A percentile compares a stretch with the other conserved stretches of the same genome.
Evolutionary conservation across 768 basidiomycete species (phyloP).

Genomic region (Pluteus cervinus): DNA sequence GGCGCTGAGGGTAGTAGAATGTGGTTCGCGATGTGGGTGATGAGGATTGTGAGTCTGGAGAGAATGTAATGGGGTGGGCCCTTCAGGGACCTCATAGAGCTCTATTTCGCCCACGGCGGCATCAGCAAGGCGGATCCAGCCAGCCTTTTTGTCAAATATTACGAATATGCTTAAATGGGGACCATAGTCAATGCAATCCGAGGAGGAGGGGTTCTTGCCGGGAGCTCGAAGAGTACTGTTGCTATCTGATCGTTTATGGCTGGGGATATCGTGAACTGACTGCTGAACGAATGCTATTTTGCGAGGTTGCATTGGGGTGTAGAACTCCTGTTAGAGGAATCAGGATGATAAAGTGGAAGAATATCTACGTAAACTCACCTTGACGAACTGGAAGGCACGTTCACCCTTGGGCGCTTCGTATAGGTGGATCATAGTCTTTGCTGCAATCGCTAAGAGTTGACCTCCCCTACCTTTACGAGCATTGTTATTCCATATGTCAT

Average conservation of each 20-base stretch:
- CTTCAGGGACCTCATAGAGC: slow-evolving; percentile 41
- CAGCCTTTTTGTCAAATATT: slow-evolving; percentile 82
- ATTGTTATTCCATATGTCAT: slow-evolving; percentile 64
- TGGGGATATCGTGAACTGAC: slow-evolving; percentile 43
- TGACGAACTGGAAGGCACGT: slow-evolving; percentile 76
- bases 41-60: slow-evolving; percentile 6
- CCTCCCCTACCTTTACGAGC: slow-evolving; percentile 37
- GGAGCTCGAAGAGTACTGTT: slow-evolving; percentile 28
- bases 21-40: slow-evolving; percentile 22
- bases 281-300: slow-evolving; percentile 67
- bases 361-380: slow-evolving; percentile 36
- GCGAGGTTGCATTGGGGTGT: slow-evolving; percentile 68
- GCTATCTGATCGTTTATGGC: slow-evolving; percentile 39
- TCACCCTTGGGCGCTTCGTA: slow-evolving; percentile 83
- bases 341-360: background rate
- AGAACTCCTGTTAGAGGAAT: slow-evolving; percentile 59
- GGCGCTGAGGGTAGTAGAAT: background rate
- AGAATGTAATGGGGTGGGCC: slow-evolving; percentile 19
- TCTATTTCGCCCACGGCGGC: slow-evolving; percentile 78
- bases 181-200: slow-evolving; percentile 43
- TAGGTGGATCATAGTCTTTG: slow-evolving; percentile 64
- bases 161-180: slow-evolving; percentile 77
- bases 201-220: slow-evolving; percentile 21
- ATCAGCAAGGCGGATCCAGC: slow-evolving; percentile 76
- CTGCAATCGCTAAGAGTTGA: slow-evolving; percentile 66